phyloP scores from a whole-genome alignment of 164 flowering plant genomes.

The Malania oleifera region DNA sequence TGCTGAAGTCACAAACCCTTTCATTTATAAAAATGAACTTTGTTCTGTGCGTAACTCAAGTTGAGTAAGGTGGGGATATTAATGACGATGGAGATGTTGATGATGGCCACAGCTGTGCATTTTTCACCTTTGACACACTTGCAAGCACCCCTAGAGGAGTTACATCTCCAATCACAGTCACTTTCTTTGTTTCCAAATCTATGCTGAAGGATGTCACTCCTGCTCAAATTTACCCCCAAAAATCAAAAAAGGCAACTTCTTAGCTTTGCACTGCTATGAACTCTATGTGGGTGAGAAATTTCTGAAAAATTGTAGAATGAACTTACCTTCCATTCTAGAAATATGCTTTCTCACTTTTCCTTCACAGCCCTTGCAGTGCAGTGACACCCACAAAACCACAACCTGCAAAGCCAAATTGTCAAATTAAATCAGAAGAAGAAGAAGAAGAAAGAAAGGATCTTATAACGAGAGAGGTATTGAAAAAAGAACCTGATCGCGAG shows the following conservation, averaged over 20 bases:
- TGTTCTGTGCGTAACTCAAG: not conserved
- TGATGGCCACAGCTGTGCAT: conserved; percentile 85
- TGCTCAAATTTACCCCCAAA: conserved; percentile 21
- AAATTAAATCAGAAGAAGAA: not conserved
- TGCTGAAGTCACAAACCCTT: not conserved
- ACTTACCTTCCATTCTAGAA: conserved; percentile 86
- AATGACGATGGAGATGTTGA: conserved; percentile 30
- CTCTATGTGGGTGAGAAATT: too few species aligned
- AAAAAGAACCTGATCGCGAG: conserved; percentile 37
- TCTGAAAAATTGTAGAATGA: not conserved
- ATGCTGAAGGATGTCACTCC: conserved; percentile 85
- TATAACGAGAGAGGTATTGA: too few species aligned
- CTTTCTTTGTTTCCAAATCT: conserved; percentile 74
- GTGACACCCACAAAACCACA: conserved; percentile 80
- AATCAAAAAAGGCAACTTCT: not conserved
- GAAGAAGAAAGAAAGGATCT: not conserved
- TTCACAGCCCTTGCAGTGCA: conserved; percentile 97
- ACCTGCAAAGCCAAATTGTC: conserved; percentile 39
- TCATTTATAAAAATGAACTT: not conserved
- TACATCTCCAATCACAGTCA: conserved; percentile 74
- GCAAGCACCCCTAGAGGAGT: conserved; percentile 69
- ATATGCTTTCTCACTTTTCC: conserved; percentile 87
- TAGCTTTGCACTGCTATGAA: too few species aligned
- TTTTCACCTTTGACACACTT: conserved; percentile 81
- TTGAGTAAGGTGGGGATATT: conserved; percentile 17